Conservation (phyloP, 2,329 filamentous ascomycete species). For the Pseudogymnoascus sp. region DNA sequence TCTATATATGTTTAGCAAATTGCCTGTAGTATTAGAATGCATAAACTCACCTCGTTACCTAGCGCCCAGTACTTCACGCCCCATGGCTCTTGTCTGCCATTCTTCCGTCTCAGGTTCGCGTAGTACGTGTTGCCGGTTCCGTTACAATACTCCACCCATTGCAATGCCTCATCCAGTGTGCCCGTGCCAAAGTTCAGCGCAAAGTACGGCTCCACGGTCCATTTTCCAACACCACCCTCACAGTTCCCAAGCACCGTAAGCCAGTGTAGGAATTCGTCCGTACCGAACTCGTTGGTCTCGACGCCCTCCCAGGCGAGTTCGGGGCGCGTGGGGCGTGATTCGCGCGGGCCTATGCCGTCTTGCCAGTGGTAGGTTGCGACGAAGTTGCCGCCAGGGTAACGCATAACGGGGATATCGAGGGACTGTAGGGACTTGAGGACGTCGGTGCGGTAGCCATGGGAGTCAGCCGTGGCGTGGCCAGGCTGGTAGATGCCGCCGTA, state of each 20-base stretch:
- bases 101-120: slow-evolving; percentile 67
- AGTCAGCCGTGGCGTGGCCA: slow-evolving; percentile 61
- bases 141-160: slow-evolving; percentile 84
- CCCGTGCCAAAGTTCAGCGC: slow-evolving; percentile 77
- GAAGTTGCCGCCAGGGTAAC: slow-evolving; percentile 81
- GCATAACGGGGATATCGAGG: slow-evolving; percentile 65
- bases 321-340: slow-evolving; percentile 53
- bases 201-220: slow-evolving; percentile 68
- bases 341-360: slow-evolving; percentile 68
- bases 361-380: slow-evolving; percentile 79
- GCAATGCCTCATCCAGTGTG: slow-evolving; percentile 47
- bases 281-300: slow-evolving; percentile 73
- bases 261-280: slow-evolving; percentile 81
- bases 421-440: slow-evolving; percentile 67
- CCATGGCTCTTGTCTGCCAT: slow-evolving; percentile 70
- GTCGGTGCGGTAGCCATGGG: slow-evolving; percentile 69
- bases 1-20: slow-evolving; percentile 15
- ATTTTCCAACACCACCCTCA: slow-evolving; percentile 47
- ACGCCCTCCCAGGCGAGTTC: slow-evolving; percentile 73
- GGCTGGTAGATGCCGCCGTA: slow-evolving; percentile 82
- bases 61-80: slow-evolving; percentile 81
- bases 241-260: slow-evolving; percentile 53
- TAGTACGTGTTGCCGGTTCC: slow-evolving; percentile 69
- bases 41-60: slow-evolving; percentile 53
- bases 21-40: too few species aligned